Base-by-base conservation (phyloP, 768 basidiomycete species). In the Amanita fuliginea region DNA sequence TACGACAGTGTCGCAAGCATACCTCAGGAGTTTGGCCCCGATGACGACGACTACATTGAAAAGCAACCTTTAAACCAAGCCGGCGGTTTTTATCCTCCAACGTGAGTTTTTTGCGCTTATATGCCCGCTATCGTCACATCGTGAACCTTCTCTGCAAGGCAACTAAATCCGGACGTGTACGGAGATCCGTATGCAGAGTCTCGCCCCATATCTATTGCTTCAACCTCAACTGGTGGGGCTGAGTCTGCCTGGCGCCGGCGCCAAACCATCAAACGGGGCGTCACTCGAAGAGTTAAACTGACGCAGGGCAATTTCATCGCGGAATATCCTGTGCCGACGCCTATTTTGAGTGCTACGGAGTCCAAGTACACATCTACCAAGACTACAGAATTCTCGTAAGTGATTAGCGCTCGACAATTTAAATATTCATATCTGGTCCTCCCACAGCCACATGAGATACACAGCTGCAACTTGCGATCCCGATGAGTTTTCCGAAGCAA, bases 241-340 rank as follows among this genome's bases (percentile, higher is more conserved):
- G 81, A 83, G 51, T 77, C 68, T 44, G 81, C 78, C 2, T 78
- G 77, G 77, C 68, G 76, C 54, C 80, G 86, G 51, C 83, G 91
- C 49, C 91, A 95, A 65, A 91, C 87, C 28, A 87, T 93, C 67
- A 89, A 89, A 62, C 86, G 92, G 47, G 73, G 90, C 52, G 89
- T 92, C 19, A 94, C 91, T n/a, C 85, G 89, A 59, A 89, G 86
- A 62, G 86, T 98, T 70, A 87, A 89, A 63, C 81, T 97, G 55
- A 95, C 91, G 7, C 76, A 91, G 43, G 94, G 94, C 51, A 87
- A 94, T 59, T 95, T 92, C 67, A 86, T 95, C 65, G 76, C 81
- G 28, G 93, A 96, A 57, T 92, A 94, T 61, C 71, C 80, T 6
- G 92, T 94, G 1, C 92, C 92, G 1, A 83, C 85, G 0, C 84